Evolutionary conservation across 176 grass and related monocot species (phyloP), one percentile per base, ranked within the genome.

Genomic region (Cenchrus purpureus): DNA sequence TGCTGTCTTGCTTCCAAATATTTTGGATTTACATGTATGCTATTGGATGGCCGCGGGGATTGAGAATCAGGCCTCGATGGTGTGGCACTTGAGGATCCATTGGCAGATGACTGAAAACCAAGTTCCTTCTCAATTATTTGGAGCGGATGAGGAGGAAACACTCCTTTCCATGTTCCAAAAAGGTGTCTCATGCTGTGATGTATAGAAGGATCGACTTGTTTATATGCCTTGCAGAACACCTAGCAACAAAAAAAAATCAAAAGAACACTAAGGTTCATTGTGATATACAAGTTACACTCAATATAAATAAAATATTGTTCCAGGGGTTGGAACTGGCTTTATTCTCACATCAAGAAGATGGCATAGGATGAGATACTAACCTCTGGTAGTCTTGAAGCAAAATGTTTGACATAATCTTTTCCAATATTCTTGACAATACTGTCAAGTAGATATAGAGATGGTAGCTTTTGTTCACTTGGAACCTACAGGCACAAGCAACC

Each of bases 351-450:
- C 16, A 77, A 85, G 78, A 71, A 79, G 49, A 44, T 14, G 19
- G 29, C 52, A 76, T 43, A 69, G 32, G 10, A 62, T 71, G 51
- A 81, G 57, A 83, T 43, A 25, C 81, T 78, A 83, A 97, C 97
- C 91, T 99, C 94, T 71, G 94, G 92, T 84, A 99, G 76, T 64
- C 84, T 91, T 76, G 84, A 60, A 79, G 97, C 86, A 90, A 99
- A 99, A 92, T 96, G 88, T 82, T 92, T 99, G 56, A 92, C 85
- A 76, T 99, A 99, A 84, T 97, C 94, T 89, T 92, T 94, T 84
- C 94, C 97, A 19, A 99, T 96, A 87, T 99, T 99, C 85, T 99
- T 99, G 56, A 99, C 97, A 86, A 99, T 96, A 86, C 97, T 99
- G 85, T 99, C 97, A 70, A 99, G 84, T 43, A 99, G 88, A 86